phyloP scores from a whole-genome alignment of 192 early-diverging fungal genomes.

The Podila clonocystis region DNA sequence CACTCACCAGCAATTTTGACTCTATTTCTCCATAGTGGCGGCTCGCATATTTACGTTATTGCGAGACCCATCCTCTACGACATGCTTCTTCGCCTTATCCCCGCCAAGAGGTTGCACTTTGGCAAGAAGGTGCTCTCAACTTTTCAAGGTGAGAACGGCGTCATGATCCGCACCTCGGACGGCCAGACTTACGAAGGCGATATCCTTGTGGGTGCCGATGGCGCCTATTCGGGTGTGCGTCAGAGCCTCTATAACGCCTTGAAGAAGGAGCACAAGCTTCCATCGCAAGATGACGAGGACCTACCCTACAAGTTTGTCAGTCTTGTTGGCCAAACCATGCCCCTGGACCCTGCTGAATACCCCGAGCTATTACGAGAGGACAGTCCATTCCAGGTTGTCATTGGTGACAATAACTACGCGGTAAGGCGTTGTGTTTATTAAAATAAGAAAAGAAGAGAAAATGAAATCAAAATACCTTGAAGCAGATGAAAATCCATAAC shows the following conservation, averaged over 20 bases:
- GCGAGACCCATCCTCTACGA: not conserved
- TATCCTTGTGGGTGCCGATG: conserved; percentile 10
- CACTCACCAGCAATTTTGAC: too few relatives aligned
- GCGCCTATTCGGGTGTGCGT: not conserved
- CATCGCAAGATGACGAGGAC: not conserved
- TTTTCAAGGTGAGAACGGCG: conserved; percentile 1
- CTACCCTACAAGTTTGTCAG: not conserved
- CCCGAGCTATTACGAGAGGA: not conserved
- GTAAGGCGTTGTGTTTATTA: too few relatives aligned
- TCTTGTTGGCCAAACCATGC: conserved; percentile 1
- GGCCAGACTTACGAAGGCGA: not conserved
- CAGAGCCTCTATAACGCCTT: conserved; percentile 4
- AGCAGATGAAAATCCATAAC: too few relatives aligned
- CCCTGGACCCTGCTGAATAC: conserved; percentile 1
- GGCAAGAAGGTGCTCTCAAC: too few relatives aligned
- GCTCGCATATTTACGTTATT: not conserved
- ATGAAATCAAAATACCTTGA: too few relatives aligned
- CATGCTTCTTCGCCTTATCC: not conserved
- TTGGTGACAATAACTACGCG: not conserved
- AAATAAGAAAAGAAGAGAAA: too few relatives aligned
- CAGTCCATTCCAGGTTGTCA: not conserved
- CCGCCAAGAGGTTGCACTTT: too few relatives aligned
- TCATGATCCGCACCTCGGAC: not conserved
- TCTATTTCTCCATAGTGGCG: too few relatives aligned
- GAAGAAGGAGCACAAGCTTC: not conserved